Conservation (phyloP, 129 eudicot species). For the Arctium lappa region DNA sequence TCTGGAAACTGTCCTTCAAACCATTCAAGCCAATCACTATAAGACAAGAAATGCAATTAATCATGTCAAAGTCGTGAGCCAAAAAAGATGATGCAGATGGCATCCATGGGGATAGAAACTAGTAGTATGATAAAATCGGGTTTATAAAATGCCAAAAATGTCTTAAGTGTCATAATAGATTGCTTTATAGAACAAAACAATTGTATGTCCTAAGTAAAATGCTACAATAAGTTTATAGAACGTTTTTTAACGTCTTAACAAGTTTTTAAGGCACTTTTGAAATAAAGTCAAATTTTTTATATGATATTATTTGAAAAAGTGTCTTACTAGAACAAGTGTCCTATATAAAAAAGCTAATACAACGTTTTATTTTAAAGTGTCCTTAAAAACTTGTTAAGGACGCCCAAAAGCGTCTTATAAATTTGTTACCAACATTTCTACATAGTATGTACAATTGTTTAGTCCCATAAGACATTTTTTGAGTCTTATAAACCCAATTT, state of each 20-base stretch:
- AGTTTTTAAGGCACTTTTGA: not conserved
- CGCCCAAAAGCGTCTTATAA: too few relatives aligned
- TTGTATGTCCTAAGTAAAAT: not conserved
- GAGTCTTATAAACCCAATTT: not conserved
- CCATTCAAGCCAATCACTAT: conserved; percentile 57
- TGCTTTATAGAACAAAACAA: not conserved
- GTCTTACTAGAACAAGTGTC: not conserved
- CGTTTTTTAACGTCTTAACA: too few relatives aligned
- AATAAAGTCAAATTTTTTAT: not conserved
- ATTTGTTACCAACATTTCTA: not conserved
- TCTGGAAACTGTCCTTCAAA: conserved; percentile 58
- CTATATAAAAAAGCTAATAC: not conserved
- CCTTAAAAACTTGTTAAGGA: not conserved
- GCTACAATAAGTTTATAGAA: not conserved
- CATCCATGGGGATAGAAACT: not conserved
- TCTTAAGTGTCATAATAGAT: not conserved
- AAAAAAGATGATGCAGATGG: not conserved
- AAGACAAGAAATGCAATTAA: conserved; percentile 7
- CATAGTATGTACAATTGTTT: not conserved
- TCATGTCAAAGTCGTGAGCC: not conserved
- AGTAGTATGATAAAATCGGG: not conserved
- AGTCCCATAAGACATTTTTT: not conserved
- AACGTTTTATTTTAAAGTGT: not conserved
- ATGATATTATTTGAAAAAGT: not conserved
- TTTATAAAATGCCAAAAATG: not conserved